Base-by-base conservation (phyloP, 768 basidiomycete genomes). In the Tricholoma terreum region DNA sequence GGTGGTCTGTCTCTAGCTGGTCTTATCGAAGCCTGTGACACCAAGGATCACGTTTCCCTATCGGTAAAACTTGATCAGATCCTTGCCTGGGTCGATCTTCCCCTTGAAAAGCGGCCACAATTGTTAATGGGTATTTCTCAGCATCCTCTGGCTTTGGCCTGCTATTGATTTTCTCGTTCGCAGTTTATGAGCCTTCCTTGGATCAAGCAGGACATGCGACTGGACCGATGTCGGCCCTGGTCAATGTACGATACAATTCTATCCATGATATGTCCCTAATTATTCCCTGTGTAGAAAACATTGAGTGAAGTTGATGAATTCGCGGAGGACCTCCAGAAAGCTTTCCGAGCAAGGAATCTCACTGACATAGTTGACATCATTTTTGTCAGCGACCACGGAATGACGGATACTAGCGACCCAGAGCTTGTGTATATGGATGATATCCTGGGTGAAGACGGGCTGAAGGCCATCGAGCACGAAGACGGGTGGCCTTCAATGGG, bases 401-500 rank as follows among this genome's bases (percentile, higher is more conserved):
- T 93, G 90, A 87, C 85, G 1, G 90, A 92, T 67, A 96, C 92
- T n/a, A 85, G 84, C 58, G 80, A 89, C 60, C 85, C 86, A 0
- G 83, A 87, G 50, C 78, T 82, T 49, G 73, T 95, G 33, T 91
- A 87, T 70, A 77, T 97, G 53, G 92, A 97, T 67, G 88, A 92
- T 62, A 83, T 92, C 56, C 74, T 92, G 34, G 90, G 88, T 1
- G 71, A 79, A 35, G 83, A 84, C 3, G 89, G 85, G 2, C 77
- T 84, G 50, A 65, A 72, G 5, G 72, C 71, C 14, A 86, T 93
- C 43, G 80, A 84, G 55, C 90, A 92, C 64, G 80, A 84, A 60
- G 94, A 96, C 58, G 89, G 94, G 40, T 95, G 92, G 93, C 94
- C 94, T 10, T 82, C 87, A 1, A 88, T 92, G 78, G 94, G 94